Evolutionary conservation across 2,329 filamentous ascomycete species (phyloP), one percentile per base, ranked within the genome.

Genomic region (Colletotrichum spaethianum): DNA sequence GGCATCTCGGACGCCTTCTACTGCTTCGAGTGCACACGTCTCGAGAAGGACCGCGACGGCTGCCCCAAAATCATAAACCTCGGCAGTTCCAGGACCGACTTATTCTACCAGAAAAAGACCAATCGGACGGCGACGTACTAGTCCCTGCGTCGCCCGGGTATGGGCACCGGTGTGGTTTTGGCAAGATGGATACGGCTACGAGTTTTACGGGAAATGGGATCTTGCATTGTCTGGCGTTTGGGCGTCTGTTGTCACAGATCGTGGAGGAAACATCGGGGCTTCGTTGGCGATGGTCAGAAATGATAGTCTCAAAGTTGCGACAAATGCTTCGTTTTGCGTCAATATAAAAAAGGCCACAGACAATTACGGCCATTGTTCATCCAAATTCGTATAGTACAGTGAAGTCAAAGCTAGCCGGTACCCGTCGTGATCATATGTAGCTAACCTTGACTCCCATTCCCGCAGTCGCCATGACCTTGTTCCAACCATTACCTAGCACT

Each of bases 41-140:
- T 99, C 20, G 96, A 99, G 82, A 99, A 98, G 85, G 96, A 99
- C 81, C 88, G 96, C 73, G 96, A 99, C 81, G 96, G 96, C 2
- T 99, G 96, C 83, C 96, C 96, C 65, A 99, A 99, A 90, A 99
- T 99, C 83, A 98, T 99, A 81, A 99, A 99, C 81, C 85, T 99
- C 80, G 96, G 96, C 52, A 97, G 94, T 87, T 96, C 93, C 71
- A 91, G 96, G 84, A 99, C 96, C 79, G 96, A 99, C 89, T 88
- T 91, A 71, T 91, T 91, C 78, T 91, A 91, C 80, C 89, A 91
- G 84, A 91, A 91, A 82, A 91, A 91, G 84, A 91, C 89, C 76
- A 91, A 91, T 86, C 87, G 89, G 80, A 84, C 84, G 74, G 77
- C 85, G 72, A 85, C 86, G 79, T 90, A 89, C 80, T 91, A 90